Percentiles rank a stretch among this genome's conserved stretches.
Conservation (phyloP, 306 rosid genomes). For the Quercus robur region DNA sequence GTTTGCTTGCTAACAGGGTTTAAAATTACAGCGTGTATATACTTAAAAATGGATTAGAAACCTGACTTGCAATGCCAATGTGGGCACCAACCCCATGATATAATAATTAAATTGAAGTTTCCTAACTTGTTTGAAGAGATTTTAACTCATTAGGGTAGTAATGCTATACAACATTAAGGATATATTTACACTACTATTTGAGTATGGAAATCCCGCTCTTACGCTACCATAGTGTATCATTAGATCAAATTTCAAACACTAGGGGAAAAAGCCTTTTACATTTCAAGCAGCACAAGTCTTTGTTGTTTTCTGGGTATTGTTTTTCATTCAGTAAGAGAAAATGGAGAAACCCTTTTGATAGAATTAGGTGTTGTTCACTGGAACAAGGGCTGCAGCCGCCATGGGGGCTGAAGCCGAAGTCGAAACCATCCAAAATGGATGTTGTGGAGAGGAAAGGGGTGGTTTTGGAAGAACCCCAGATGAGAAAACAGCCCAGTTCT, state of each 20-base stretch:
- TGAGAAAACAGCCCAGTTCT: constrained; percentile 25
- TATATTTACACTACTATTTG: neutral
- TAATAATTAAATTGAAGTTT: too few relatives aligned
- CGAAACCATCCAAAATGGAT: constrained; percentile 36
- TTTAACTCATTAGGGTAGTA: too few relatives aligned
- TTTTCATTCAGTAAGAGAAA: constrained; percentile 25
- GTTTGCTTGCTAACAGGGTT: too few relatives aligned
- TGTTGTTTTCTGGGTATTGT: constrained; percentile 29
- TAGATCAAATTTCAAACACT: constrained; percentile 25
- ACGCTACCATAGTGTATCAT: constrained; percentile 27
- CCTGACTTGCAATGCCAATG: too few relatives aligned
- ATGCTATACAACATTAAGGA: too few relatives aligned
- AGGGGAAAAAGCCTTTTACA: neutral
- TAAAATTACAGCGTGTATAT: too few relatives aligned
- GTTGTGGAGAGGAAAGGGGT: constrained; percentile 18
- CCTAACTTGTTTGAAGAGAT: too few relatives aligned
- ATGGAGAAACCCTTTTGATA: constrained; percentile 34
- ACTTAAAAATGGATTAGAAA: too few relatives aligned
- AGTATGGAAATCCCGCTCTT: constrained; percentile 61
- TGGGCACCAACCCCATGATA: too few relatives aligned
- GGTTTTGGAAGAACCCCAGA: constrained; percentile 23
- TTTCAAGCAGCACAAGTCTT: neutral
- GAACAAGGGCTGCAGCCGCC: constrained; percentile 57
- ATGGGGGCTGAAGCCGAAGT: constrained; percentile 23
- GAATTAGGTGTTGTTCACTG: constrained; percentile 42